Conservation (phyloP, 1,284 basidiomycete genomes). For the Malassezia obtusa region DNA sequence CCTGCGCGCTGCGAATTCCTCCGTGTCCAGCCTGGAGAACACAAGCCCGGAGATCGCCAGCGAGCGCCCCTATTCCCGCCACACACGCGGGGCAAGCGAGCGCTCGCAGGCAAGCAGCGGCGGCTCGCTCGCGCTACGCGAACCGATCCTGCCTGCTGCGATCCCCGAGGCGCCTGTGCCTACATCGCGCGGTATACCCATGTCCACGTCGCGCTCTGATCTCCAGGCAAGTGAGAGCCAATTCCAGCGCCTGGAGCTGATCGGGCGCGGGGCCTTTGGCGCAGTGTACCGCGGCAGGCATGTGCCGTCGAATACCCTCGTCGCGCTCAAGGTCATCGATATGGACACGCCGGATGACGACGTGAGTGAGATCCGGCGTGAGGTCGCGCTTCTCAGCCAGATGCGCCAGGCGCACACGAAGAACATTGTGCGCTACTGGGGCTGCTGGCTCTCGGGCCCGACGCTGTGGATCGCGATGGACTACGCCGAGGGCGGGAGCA, state of each 20-base stretch:
- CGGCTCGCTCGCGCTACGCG: not conserved
- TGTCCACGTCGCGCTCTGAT: not conserved
- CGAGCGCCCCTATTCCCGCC: not conserved
- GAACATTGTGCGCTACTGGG: conserved; percentile 92
- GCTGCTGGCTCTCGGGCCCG: conserved; percentile 84
- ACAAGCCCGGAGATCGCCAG: not conserved
- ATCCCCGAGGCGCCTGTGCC: not conserved
- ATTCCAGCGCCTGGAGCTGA: conserved; percentile 38
- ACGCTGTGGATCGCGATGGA: conserved; percentile 99
- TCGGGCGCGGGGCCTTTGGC: conserved; percentile 45
- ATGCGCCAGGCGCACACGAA: conserved; percentile 64
- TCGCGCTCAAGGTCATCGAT: conserved; percentile 96
- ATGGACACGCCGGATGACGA: conserved; percentile 86
- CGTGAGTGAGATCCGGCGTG: conserved; percentile 89
- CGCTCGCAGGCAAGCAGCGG: not conserved
- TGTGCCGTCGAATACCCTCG: conserved; percentile 68
- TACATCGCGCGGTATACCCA: not conserved
- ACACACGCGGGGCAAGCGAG: conserved; percentile 5
- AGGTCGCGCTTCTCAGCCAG: conserved; percentile 83
- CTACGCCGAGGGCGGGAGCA: conserved; percentile 87
- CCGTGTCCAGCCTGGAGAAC: not conserved
- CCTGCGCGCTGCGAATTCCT: not conserved
- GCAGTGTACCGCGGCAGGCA: conserved; percentile 54
- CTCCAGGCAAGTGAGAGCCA: conserved; percentile 12
- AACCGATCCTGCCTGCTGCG: not conserved